A percentile compares a stretch with the other conserved stretches of the same genome.
Evolutionary conservation across 2,329 filamentous ascomycete genomes (phyloP).

Genomic region (Diaporthe sp.): DNA sequence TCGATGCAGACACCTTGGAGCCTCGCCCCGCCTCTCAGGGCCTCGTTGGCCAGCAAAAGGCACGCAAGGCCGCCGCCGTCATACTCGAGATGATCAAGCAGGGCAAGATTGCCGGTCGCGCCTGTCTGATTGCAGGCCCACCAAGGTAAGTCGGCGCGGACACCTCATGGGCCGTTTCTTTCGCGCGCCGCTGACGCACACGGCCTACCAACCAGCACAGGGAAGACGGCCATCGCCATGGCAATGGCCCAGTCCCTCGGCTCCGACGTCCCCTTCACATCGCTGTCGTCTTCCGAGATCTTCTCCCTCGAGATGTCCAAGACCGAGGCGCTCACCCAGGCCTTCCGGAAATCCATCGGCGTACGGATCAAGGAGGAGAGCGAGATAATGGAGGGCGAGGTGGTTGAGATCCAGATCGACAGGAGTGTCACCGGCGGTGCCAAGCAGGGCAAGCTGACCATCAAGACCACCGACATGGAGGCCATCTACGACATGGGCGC

Average conservation of each 20-base stretch:
- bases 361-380: constrained; percentile 99
- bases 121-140: constrained; percentile 93
- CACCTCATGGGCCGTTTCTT: neutral
- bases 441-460: constrained; percentile 98
- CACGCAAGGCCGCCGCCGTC: constrained; percentile 94
- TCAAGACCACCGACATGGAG: constrained; percentile 99
- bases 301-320: constrained; percentile 99
- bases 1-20: constrained; percentile 91
- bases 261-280: constrained; percentile 94
- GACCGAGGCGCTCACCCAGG: constrained; percentile 96
- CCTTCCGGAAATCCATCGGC: constrained; percentile 98
- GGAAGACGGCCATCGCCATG: constrained; percentile 99
- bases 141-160: constrained; percentile 71
- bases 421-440: constrained; percentile 95
- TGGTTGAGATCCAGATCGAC: constrained; percentile 98
- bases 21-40: constrained; percentile 89
- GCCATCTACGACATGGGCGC: constrained; percentile 99
- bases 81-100: constrained; percentile 99
- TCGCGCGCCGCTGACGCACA: constrained; percentile 16
- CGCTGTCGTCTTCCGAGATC: constrained; percentile 95
- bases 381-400: constrained; percentile 98
- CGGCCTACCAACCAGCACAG: constrained; percentile 73
- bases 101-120: constrained; percentile 96
- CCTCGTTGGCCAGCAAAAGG: constrained; percentile 95
- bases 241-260: constrained; percentile 98